Conservation (phyloP, 768 basidiomycete genomes). For the Panaeolus papilionaceus region DNA sequence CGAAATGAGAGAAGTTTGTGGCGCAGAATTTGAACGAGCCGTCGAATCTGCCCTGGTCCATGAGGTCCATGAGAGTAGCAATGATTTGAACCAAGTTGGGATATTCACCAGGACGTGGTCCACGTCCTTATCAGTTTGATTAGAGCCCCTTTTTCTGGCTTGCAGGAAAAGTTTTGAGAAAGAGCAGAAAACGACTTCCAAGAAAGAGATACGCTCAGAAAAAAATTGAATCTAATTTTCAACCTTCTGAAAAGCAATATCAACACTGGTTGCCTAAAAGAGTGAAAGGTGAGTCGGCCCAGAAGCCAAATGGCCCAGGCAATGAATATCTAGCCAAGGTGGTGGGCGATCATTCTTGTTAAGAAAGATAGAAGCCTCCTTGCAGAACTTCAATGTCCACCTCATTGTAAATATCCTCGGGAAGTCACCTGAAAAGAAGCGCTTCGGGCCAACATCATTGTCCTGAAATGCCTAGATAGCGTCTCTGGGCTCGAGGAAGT, state of each 20-base stretch:
- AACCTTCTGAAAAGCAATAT: not conserved
- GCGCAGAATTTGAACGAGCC: slow-evolving; percentile 9
- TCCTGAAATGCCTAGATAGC: not conserved
- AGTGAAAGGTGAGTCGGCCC: slow-evolving; percentile 1
- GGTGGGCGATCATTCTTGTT: not conserved
- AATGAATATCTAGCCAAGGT: slow-evolving; percentile 8
- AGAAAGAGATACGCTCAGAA: not conserved
- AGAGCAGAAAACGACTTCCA: not conserved
- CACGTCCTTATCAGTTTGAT: not conserved
- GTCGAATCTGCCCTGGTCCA: not conserved
- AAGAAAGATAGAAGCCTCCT: not conserved
- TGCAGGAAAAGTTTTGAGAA: not conserved
- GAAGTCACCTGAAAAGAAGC: slow-evolving; percentile 5
- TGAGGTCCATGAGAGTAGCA: slow-evolving; percentile 3
- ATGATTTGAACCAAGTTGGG: slow-evolving; percentile 13
- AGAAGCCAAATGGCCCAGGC: not conserved
- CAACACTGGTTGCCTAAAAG: no score
- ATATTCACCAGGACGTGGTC: not conserved
- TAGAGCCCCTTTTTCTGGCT: not conserved
- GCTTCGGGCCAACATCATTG: not conserved
- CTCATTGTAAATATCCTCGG: not conserved
- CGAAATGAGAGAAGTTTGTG: not conserved
- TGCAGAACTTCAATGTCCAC: slow-evolving; percentile 2
- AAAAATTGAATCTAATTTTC: not conserved
- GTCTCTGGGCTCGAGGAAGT: not conserved